These are phyloP conservation scores for Aphanoascus verrucosus DNA, from an alignment of 2,329 filamentous ascomycete genomes.

Conservation along the genomic window DNA sequence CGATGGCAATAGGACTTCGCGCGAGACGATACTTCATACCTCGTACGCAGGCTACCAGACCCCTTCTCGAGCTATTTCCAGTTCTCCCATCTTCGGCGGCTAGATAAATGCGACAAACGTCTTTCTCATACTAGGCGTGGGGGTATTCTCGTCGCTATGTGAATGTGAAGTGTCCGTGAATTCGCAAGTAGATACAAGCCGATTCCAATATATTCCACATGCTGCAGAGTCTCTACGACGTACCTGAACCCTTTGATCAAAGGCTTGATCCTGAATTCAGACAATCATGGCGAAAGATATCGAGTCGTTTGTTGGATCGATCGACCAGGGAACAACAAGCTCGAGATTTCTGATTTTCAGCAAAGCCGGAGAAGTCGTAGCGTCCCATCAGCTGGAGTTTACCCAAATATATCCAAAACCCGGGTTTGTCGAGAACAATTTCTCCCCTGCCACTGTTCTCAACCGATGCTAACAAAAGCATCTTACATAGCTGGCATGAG, in stretches of 20 bases:
- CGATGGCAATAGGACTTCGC: background rate
- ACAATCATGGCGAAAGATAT: conserved; percentile 1
- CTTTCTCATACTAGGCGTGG: background rate
- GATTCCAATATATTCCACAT: too few relatives aligned
- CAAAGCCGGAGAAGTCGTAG: conserved; percentile 63
- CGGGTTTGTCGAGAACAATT: conserved; percentile 49
- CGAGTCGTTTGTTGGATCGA: conserved; percentile 61
- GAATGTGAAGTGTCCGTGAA: background rate
- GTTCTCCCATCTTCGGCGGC: background rate
- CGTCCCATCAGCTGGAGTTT: conserved; percentile 78
- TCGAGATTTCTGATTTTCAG: conserved; percentile 87
- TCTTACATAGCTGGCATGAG: conserved; percentile 63
- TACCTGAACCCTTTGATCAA: too few relatives aligned
- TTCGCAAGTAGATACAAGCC: background rate
- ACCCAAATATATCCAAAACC: conserved; percentile 77
- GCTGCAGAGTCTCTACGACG: too few relatives aligned
- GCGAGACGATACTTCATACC: background rate
- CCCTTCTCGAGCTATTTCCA: too few relatives aligned
- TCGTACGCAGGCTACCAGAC: too few relatives aligned
- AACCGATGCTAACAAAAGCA: background rate
- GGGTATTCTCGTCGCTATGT: background rate
- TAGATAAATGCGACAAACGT: background rate
- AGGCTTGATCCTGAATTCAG: background rate
- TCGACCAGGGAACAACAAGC: conserved; percentile 85
- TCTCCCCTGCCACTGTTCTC: background rate